A percentile compares a stretch with the other conserved stretches of the same genome.
Evolutionary conservation across 352 stramenopile genomes (phyloP).

Genomic region (Globisporangium yorkense): DNA sequence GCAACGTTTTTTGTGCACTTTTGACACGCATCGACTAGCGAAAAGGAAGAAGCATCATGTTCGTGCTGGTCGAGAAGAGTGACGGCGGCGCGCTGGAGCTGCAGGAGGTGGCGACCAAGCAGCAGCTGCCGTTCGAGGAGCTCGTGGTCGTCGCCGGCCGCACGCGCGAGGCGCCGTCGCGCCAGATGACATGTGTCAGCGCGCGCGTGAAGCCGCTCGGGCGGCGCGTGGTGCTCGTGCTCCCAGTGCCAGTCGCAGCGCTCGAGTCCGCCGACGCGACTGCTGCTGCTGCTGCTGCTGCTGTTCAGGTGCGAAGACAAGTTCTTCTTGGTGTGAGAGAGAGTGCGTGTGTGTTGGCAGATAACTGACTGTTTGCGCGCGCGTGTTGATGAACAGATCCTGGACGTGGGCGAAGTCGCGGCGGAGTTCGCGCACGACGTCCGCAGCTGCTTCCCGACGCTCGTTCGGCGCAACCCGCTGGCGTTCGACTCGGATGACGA

Average conservation of each 20-base stretch:
- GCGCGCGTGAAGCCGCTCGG: conserved; percentile 42
- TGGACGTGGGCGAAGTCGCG: conserved; percentile 56
- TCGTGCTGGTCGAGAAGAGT: conserved; percentile 25
- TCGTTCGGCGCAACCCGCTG: conserved; percentile 49
- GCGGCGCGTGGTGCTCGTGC: conserved; percentile 36
- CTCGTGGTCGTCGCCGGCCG: conserved; percentile 38
- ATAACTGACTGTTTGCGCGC: not conserved
- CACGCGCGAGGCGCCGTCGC: conserved; percentile 3
- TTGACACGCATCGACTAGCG: not conserved
- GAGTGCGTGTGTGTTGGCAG: not conserved
- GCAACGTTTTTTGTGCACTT: not conserved
- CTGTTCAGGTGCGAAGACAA: not conserved
- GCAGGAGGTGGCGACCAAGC: conserved; percentile 34
- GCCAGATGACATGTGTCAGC: conserved; percentile 56
- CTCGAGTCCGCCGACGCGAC: not conserved
- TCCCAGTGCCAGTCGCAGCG: conserved; percentile 35
- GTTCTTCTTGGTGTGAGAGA: conserved; percentile 11
- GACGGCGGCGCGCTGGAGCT: conserved; percentile 20
- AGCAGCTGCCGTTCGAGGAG: conserved; percentile 50
- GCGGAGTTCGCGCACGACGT: conserved; percentile 47
- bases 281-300: not conserved
- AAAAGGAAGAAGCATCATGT: conserved; percentile 19
- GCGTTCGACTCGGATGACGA: conserved; percentile 24
- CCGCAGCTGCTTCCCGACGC: conserved; percentile 54
- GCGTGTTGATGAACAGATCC: conserved; percentile 18